phyloP scores from a whole-genome alignment of 305 asterid genomes.

The Fraxinus greggii region DNA sequence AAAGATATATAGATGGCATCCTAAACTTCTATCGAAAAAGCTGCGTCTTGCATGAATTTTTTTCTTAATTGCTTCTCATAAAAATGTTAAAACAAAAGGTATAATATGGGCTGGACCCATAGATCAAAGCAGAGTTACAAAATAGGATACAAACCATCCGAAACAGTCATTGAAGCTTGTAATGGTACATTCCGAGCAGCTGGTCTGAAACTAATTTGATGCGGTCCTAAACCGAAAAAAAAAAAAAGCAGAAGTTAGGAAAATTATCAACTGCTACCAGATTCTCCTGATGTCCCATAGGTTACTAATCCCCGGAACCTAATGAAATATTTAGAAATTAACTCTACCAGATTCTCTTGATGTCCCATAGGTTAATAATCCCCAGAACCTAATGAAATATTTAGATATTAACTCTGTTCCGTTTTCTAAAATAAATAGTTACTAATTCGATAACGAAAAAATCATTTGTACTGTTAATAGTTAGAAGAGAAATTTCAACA shows the following conservation, averaged over 20 bases:
- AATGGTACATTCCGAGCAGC: constrained; percentile 67
- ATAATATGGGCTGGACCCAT: neutral
- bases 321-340: neutral
- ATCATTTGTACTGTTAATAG: neutral
- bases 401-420: neutral
- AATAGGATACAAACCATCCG: constrained; percentile 58
- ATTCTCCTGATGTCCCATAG: constrained; percentile 11
- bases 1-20: neutral
- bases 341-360: constrained; percentile 9
- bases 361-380: neutral
- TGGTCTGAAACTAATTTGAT: constrained; percentile 88
- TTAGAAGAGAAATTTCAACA: neutral
- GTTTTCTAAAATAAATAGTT: constrained; percentile 2
- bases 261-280: constrained; percentile 6
- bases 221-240: constrained; percentile 79
- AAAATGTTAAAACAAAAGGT: neutral
- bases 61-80: constrained; percentile 1
- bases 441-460: neutral
- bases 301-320: neutral
- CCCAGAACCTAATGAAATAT: neutral
- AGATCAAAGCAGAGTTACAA: neutral
- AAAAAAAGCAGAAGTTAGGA: constrained; percentile 12
- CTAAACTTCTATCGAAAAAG: neutral
- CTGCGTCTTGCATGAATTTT: neutral
- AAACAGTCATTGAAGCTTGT: constrained; percentile 89